Evolutionary conservation across 176 grass and related monocot genomes (phyloP).

Genomic region (Triticum dicoccoides): DNA sequence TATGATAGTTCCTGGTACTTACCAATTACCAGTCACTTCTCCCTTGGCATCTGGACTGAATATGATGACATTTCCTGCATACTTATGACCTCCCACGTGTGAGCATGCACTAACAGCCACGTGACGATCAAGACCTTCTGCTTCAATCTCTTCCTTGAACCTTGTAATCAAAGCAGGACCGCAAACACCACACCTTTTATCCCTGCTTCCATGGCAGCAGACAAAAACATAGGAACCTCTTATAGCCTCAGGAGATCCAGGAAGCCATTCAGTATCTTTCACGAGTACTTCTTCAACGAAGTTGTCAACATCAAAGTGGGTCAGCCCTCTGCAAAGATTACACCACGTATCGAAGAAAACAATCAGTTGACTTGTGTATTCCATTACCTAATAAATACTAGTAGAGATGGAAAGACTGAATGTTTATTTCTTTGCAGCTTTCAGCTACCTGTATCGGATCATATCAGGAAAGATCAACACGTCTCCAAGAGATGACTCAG

Average conservation of each 20-base stretch:
- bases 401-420: not conserved
- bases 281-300: conserved; percentile 96
- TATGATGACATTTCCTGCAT: conserved; percentile 97
- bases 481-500: conserved; percentile 91
- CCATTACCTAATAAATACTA: not conserved
- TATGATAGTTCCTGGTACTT: conserved; percentile 29
- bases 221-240: conserved; percentile 85
- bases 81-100: conserved; percentile 94
- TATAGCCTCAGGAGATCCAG: conserved; percentile 63
- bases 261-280: conserved; percentile 82
- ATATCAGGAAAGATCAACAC: conserved; percentile 98
- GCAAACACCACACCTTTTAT: conserved; percentile 87
- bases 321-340: conserved; percentile 67
- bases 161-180: conserved; percentile 75
- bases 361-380: conserved; percentile 15
- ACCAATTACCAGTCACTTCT: conserved; percentile 92
- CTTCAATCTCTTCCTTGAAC: conserved; percentile 79
- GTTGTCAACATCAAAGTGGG: conserved; percentile 77
- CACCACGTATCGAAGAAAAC: conserved; percentile 18
- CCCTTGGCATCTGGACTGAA: conserved; percentile 55
- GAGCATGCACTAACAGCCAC: conserved; percentile 82
- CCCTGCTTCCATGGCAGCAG: conserved; percentile 84
- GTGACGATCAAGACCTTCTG: conserved; percentile 50
- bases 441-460: conserved; percentile 89
- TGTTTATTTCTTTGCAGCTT: conserved; percentile 24